A percentile compares a stretch with the other conserved stretches of the same genome.
Evolutionary conservation across 805 yeast species (phyloP).

Genomic region (Sugiyamaella qingdaonensis): DNA sequence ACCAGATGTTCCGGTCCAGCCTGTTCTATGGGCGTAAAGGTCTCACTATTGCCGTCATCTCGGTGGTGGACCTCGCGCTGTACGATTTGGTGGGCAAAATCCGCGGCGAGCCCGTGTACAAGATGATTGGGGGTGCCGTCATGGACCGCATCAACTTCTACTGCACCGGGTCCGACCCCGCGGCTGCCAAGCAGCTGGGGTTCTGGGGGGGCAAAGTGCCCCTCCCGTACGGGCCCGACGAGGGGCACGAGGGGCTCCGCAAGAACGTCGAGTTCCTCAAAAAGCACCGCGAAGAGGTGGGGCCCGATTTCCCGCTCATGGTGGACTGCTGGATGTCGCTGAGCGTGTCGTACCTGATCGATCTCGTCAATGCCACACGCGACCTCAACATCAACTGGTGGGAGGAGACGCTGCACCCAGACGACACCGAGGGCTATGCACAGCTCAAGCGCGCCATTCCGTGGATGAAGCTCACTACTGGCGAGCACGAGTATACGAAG

Average conservation of each 20-base stretch:
- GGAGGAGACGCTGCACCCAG: slow-evolving; percentile 51
- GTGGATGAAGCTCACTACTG: slow-evolving; percentile 47
- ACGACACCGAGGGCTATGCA: slow-evolving; percentile 47
- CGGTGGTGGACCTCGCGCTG: slow-evolving; percentile 46
- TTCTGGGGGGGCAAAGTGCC: slow-evolving; percentile 54
- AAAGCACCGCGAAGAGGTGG: slow-evolving; percentile 43
- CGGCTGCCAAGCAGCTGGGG: slow-evolving; percentile 47
- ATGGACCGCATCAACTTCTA: slow-evolving; percentile 44
- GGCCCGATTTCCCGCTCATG: slow-evolving; percentile 51
- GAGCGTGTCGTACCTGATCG: slow-evolving; percentile 46
- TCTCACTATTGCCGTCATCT: slow-evolving; percentile 44
- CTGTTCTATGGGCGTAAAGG: slow-evolving; percentile 52
- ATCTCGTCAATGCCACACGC: slow-evolving; percentile 40
- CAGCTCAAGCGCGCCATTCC: slow-evolving; percentile 46
- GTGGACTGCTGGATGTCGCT: slow-evolving; percentile 52
- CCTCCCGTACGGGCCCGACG: slow-evolving; percentile 48
- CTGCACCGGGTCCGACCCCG: slow-evolving; percentile 48
- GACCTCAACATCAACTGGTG: slow-evolving; percentile 50
- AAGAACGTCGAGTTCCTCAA: slow-evolving; percentile 45
- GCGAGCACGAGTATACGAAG: slow-evolving; percentile 50
- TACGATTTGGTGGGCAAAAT: slow-evolving; percentile 51
- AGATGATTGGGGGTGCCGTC: slow-evolving; percentile 50
- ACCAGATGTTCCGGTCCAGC: slow-evolving; percentile 46
- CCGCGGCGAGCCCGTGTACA: slow-evolving; percentile 49
- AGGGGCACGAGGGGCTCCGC: slow-evolving; percentile 44